Percentiles rank a stretch among this genome's conserved stretches.
phyloP scores from a whole-genome alignment of 148 eudicot species.

The Rhododendron vialii region DNA sequence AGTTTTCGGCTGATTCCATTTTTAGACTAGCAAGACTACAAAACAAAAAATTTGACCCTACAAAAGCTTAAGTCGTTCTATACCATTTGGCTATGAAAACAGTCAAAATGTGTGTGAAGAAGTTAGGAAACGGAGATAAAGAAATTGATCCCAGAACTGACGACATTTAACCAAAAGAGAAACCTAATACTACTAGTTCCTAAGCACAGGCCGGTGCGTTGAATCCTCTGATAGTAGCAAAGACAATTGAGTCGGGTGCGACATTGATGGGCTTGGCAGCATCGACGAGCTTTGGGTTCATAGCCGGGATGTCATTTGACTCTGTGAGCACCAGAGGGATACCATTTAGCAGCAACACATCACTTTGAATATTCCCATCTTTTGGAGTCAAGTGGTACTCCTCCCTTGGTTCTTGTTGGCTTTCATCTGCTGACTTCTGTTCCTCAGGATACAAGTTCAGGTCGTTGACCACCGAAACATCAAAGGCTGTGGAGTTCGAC shows the following conservation, averaged over 20 bases:
- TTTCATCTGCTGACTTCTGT: not conserved
- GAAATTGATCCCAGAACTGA: not conserved
- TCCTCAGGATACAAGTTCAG: constrained; percentile 20
- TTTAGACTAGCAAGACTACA: too few relatives aligned
- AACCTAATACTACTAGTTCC: not conserved
- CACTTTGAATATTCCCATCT: constrained; percentile 44
- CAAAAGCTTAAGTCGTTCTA: too few relatives aligned
- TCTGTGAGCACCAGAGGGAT: constrained; percentile 34
- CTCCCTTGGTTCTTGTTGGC: constrained; percentile 24
- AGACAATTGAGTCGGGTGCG: constrained; percentile 37
- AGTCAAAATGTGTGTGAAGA: not conserved
- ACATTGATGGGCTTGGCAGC: constrained; percentile 22
- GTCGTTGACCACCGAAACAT: constrained; percentile 28
- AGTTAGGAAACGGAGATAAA: not conserved
- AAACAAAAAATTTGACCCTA: too few relatives aligned
- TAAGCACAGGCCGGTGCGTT: constrained; percentile 44
- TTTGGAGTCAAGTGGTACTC: constrained; percentile 65
- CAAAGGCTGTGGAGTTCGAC: constrained; percentile 42
- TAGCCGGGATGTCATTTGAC: constrained; percentile 32
- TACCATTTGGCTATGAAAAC: too few relatives aligned
- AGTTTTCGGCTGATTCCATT: too few relatives aligned
- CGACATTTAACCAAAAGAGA: not conserved
- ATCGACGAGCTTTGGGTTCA: constrained; percentile 35
- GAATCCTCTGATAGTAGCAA: constrained; percentile 28
- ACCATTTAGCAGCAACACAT: constrained; percentile 44